Conservation (phyloP, 2,329 filamentous ascomycete genomes). For the Apiospora saccharicola region DNA sequence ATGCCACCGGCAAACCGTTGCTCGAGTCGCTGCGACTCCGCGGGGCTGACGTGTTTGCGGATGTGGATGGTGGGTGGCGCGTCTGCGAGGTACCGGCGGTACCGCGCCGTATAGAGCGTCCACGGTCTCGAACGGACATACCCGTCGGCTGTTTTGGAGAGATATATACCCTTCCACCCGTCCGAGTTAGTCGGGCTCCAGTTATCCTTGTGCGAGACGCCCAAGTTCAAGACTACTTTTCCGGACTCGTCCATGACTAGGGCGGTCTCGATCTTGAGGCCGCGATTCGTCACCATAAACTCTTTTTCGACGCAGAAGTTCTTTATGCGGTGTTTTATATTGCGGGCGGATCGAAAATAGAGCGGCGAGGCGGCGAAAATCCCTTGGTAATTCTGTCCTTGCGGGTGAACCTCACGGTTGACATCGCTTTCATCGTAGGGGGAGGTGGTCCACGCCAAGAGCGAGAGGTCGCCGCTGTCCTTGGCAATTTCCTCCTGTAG, state of each 20-base stretch:
- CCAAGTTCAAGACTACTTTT: neutral
- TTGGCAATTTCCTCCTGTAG: constrained; percentile 40
- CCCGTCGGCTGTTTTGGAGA: constrained; percentile 22
- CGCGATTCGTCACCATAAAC: constrained; percentile 16
- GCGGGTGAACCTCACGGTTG: neutral
- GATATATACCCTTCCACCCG: constrained; percentile 12
- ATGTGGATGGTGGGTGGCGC: neutral
- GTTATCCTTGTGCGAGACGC: constrained; percentile 5
- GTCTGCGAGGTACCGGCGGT: neutral
- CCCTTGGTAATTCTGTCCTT: constrained; percentile 6
- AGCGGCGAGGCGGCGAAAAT: constrained; percentile 1
- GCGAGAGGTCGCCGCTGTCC: constrained; percentile 22
- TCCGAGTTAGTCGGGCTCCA: neutral
- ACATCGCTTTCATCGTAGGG: neutral
- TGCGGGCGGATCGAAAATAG: neutral
- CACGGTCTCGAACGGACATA: constrained; percentile 2
- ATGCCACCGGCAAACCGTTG: neutral
- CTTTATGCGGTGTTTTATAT: constrained; percentile 8
- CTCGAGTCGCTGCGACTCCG: constrained; percentile 1
- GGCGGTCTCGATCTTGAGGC: constrained; percentile 12
- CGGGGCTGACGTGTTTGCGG: neutral
- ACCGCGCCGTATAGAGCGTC: neutral
- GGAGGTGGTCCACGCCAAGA: constrained; percentile 19
- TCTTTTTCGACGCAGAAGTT: constrained; percentile 20
- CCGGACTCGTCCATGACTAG: constrained; percentile 2